Percentiles rank a stretch among this genome's conserved stretches.
Evolutionary conservation across 345 rosid species (phyloP).

Genomic region (Euphorbia lathyris): DNA sequence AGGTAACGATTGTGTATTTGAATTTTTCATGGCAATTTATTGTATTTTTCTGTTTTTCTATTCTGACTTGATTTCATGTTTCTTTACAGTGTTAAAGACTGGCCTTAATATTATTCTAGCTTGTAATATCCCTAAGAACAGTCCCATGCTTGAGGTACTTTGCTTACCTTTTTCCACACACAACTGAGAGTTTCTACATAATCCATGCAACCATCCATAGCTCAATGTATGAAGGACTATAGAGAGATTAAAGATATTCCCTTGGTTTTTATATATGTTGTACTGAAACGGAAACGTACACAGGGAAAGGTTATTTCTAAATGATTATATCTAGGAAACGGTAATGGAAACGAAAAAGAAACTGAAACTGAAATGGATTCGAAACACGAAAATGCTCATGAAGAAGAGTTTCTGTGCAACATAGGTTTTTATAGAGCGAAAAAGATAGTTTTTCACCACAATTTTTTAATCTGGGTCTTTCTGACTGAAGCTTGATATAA

Average conservation of each 20-base stretch:
- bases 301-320: too few species aligned
- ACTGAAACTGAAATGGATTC: too few species aligned
- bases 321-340: too few species aligned
- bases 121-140: slow-evolving; percentile 85
- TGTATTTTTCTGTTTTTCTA: not conserved
- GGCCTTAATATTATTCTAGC: slow-evolving; percentile 73
- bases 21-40: not conserved
- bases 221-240: too few species aligned
- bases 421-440: too few species aligned
- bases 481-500: not conserved
- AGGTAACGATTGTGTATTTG: slow-evolving; percentile 36
- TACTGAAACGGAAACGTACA: too few species aligned
- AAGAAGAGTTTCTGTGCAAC: too few species aligned
- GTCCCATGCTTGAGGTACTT: slow-evolving; percentile 72
- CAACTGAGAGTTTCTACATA: not conserved
- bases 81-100: slow-evolving; percentile 66
- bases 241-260: not conserved
- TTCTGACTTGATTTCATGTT: not conserved
- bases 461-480: not conserved
- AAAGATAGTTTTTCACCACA: too few species aligned
- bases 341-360: too few species aligned
- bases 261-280: not conserved
- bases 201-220: too few species aligned
- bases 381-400: too few species aligned
- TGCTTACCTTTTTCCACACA: not conserved